Base-by-base conservation (phyloP, 1,139 yeast species). In the Yamadazyma buinensis region DNA sequence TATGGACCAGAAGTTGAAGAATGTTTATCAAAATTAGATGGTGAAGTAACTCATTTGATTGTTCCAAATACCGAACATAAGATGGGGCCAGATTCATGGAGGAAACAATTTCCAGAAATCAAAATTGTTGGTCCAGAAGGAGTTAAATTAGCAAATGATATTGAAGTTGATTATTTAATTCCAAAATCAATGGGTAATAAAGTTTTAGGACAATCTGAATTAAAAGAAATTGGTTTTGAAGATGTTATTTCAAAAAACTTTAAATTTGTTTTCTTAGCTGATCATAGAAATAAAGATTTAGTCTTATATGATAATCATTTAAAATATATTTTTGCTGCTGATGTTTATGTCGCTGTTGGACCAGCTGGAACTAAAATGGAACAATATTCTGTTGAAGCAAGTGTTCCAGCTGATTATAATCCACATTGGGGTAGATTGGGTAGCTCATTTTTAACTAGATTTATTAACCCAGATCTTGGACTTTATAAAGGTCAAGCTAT, bases 61-160 rank as follows among this genome's bases (percentile, higher is more conserved):
- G 56, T 75, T 26, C 81, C 82, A 7, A 79, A 76, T 46, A 47
- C 40, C 19, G 77, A 73, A 40, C 82, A 76, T 47, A 69, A 75
- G 2, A 45, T 73, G 59, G 79, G 77, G 10, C 72, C 74, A 19
- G 53, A 57, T 27, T 60, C 71, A n/a, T 77, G 76, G 61, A 67
- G 67, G 45, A 61, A 61, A 26, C 53, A 58, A 40, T 67, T 56
- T 44, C 82, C 82, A 1, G 46, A 55, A 3, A 55, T 74, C 34
- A 67, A 68, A 44, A 54, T 78, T 19, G 60, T 79, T 36, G 82
- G 77, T 5, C 63, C 67, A 52, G 72, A 67, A 28, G 56, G 61
- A 8, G 51, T 66, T 10, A 44, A 57, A 35, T 48, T 59, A 46
- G 42, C 59, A 6, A 43, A 57, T 14, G 22, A 32, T 10, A 20